Percentiles rank a stretch among this genome's conserved stretches.
Conservation (phyloP, 148 eudicot genomes). For the Camellia japonica region DNA sequence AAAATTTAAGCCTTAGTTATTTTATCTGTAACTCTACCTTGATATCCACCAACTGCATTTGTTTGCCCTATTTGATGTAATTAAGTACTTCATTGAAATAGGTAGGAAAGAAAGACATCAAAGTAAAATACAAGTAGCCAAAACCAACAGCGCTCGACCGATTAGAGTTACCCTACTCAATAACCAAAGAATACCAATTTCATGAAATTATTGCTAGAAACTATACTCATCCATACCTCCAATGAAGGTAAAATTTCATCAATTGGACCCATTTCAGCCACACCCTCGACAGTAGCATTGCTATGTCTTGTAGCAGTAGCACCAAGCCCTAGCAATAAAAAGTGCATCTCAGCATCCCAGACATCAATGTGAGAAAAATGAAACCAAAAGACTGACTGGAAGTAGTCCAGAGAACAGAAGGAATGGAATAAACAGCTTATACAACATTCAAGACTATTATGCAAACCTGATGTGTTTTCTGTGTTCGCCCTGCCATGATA, state of each 20-base stretch:
- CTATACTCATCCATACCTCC: slow-evolving; percentile 35
- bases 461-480: slow-evolving; percentile 48
- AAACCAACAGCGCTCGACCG: not conserved
- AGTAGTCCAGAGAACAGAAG: not conserved
- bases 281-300: slow-evolving; percentile 32
- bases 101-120: not conserved
- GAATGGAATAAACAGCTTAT: slow-evolving; percentile 2
- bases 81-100: not conserved
- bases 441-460: slow-evolving; percentile 9
- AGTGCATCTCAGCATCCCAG: slow-evolving; percentile 12
- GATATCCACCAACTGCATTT: not conserved
- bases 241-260: slow-evolving; percentile 35
- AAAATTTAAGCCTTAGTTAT: too few relatives aligned
- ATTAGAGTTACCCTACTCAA: not conserved
- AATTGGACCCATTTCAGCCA: slow-evolving; percentile 33
- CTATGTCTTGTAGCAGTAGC: slow-evolving; percentile 33
- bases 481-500: slow-evolving; percentile 31
- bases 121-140: not conserved
- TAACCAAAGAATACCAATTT: slow-evolving; percentile 6
- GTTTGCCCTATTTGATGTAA: not conserved
- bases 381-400: slow-evolving; percentile 3
- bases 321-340: slow-evolving; percentile 31
- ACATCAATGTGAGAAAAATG: slow-evolving; percentile 1
- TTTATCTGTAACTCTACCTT: too few relatives aligned
- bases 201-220: not conserved